Base-by-base conservation (phyloP, 1,284 basidiomycete genomes). In the Trichosporon coremiiforme region DNA sequence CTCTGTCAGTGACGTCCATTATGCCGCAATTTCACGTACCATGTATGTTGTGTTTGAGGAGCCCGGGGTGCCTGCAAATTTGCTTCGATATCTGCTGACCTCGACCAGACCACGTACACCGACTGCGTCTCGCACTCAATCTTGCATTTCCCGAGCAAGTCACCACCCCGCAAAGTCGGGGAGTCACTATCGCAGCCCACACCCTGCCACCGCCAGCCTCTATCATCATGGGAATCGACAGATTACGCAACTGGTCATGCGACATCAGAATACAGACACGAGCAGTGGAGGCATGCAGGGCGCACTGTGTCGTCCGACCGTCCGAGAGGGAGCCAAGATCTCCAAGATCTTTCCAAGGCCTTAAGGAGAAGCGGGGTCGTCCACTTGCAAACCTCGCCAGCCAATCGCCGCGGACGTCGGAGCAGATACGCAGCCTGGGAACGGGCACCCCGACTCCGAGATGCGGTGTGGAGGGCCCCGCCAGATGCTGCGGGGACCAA, bases 401-500 rank as follows among this genome's bases (percentile, higher is more conserved):
- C 50, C 50, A 53, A 53, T 53, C 3, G 22, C 22, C 22, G 50
- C 20, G 22, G 20, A 22, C 50, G 20, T 25, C 50, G 50, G 50
- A 53, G 15, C 50, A n/a, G 50, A 1, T 12, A 9, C 22, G 50
- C 22, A 25, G n/a, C 20, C 9, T 53, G 50, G 20, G 50, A 53
- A 12, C 50, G 50, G 50, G 50, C 50, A 53, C 50, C 50, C 50
- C 50, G 50, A 53, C 41, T 45, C 41, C 41, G 41, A 45, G 41
- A 45, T 45, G 41, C 17, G 41, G 41, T 53, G 50, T 53, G 50
- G 22, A 53, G 50, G 50, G 50, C 50, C 50, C 50, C 50, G 50
- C 50, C 50, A 53, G 20, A 53, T 22, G 50, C 50, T 53, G 50
- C 50, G 50, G 50, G 50, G 50, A 53, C 50, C 50, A 53, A 25